Evolutionary conservation across 163 green algal species (phyloP).

Genomic region (Prototheca cutis): DNA sequence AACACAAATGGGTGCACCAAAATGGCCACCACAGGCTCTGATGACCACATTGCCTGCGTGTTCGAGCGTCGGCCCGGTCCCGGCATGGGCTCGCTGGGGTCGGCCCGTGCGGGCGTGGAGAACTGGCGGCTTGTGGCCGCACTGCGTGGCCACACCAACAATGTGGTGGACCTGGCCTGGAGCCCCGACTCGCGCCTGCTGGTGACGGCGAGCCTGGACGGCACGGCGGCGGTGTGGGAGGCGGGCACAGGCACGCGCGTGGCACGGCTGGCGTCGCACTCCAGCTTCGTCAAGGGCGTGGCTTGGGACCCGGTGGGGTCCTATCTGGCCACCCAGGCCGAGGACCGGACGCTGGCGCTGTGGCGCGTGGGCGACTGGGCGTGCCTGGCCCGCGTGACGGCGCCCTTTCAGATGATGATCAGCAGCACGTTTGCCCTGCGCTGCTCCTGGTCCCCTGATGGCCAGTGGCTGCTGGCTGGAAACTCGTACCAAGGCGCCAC

Average conservation of each 20-base stretch:
- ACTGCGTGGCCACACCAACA: conserved; percentile 64
- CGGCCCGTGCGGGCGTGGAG: conserved; percentile 67
- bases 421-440: conserved; percentile 60
- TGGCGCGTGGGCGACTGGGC: conserved; percentile 57
- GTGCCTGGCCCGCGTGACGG: conserved; percentile 11
- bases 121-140: conserved; percentile 61
- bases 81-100: conserved; percentile 48
- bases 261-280: conserved; percentile 32
- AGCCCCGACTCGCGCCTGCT: conserved; percentile 56
- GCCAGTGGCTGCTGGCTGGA: conserved; percentile 31
- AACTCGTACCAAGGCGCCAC: conserved; percentile 29
- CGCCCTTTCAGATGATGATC: conserved; percentile 27
- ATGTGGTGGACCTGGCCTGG: conserved; percentile 82
- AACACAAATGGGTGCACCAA: background rate
- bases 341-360: conserved; percentile 40
- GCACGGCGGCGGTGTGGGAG: conserved; percentile 61
- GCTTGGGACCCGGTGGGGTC: conserved; percentile 88
- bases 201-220: conserved; percentile 63
- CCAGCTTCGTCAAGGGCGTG: conserved; percentile 85
- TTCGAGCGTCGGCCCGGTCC: conserved; percentile 52
- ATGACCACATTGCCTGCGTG: conserved; percentile 56
- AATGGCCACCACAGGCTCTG: conserved; percentile 36
- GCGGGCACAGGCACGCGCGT: conserved; percentile 16
- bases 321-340: conserved; percentile 80
- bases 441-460: conserved; percentile 76